Conservation (phyloP, 805 yeast species). For the Gaillardinia entomophila region DNA sequence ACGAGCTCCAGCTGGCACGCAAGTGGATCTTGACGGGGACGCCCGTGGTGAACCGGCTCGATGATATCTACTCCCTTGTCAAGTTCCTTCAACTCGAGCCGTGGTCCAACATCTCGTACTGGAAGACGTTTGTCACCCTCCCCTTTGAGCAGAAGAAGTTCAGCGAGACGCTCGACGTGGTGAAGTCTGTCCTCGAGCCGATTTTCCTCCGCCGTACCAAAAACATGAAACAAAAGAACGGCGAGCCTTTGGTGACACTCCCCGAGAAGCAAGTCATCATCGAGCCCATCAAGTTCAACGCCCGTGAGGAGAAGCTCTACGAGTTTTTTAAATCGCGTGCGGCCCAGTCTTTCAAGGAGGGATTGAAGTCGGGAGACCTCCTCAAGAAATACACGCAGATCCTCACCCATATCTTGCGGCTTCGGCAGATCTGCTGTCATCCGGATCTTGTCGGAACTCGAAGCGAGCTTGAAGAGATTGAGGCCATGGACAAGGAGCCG, state of each 20-base stretch:
- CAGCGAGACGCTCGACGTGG: conserved; percentile 70
- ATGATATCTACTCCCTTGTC: conserved; percentile 76
- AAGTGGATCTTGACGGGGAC: conserved; percentile 92
- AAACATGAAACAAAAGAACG: conserved; percentile 69
- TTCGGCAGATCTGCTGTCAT: conserved; percentile 89
- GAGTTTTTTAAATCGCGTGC: conserved; percentile 66
- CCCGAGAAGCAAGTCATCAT: conserved; percentile 73
- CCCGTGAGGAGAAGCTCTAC: conserved; percentile 61
- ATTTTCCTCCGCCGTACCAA: conserved; percentile 80
- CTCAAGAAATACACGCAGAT: conserved; percentile 71
- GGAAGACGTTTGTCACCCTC: conserved; percentile 79
- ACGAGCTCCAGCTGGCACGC: conserved; percentile 55
- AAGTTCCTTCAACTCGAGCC: conserved; percentile 78
- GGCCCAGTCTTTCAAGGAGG: conserved; percentile 52
- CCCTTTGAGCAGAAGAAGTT: conserved; percentile 77
- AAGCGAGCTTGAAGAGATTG: conserved; percentile 48
- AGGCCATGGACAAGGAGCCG: conserved; percentile 15
- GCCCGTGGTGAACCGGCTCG: conserved; percentile 82
- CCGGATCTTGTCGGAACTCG: conserved; percentile 53
- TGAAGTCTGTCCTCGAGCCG: conserved; percentile 83
- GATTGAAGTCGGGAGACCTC: conserved; percentile 60
- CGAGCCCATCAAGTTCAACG: conserved; percentile 61
- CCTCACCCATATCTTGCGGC: conserved; percentile 72
- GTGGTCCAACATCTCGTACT: conserved; percentile 78
- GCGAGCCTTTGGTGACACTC: conserved; percentile 64